Base-by-base conservation (phyloP, 1,284 basidiomycete genomes). In the Phylloboletellus chloephorus region DNA sequence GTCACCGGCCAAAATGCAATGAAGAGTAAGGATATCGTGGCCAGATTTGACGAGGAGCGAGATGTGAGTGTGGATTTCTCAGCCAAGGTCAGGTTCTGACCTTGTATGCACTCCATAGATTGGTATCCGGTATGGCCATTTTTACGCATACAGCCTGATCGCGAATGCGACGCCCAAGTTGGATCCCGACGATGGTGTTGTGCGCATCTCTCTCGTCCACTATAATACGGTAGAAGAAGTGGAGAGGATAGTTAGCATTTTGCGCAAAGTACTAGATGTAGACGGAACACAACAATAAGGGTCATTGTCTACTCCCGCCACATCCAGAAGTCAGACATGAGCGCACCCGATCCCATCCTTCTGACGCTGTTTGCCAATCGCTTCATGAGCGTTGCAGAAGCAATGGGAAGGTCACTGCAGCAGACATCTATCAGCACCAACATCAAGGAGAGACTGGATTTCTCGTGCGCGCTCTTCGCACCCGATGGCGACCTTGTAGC, bases 341-440 rank as follows among this genome's bases (percentile, higher is more conserved):
- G 43, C 21, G 49, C 49, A 26, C 82, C 88, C 7, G 91, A 95
- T 60, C 88, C 90, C 1, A 91, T 95, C 52, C 67, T 93, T 25
- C 73, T 95, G 41, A 91, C 89, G 0, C 75, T 95, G 21, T 94
- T 94, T 54, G 88, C 88, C 17, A 92, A 94, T 57, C 81, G 91
- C 40, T 93, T 92, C 69, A 92, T 92, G 87, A 83, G 82, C 56
- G 85, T 92, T 20, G 89, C 89, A 5, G 88, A 95, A 61, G 90
- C 91, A 3, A 95, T 94, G 91, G 92, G 91, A 21, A 74, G 87
- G 23, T 86, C 86, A 1, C 70, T 95, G 8, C 88, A 87, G 60
- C 88, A 95, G 65, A 94, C 91, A 0, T 82, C 88, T 2, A 93
- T 95, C 52, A 87, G 83, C 53, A 91, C 88, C 13, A 92, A 92